Evolutionary conservation across 768 basidiomycete genomes (phyloP).

Genomic region (Jaapia argillacea): DNA sequence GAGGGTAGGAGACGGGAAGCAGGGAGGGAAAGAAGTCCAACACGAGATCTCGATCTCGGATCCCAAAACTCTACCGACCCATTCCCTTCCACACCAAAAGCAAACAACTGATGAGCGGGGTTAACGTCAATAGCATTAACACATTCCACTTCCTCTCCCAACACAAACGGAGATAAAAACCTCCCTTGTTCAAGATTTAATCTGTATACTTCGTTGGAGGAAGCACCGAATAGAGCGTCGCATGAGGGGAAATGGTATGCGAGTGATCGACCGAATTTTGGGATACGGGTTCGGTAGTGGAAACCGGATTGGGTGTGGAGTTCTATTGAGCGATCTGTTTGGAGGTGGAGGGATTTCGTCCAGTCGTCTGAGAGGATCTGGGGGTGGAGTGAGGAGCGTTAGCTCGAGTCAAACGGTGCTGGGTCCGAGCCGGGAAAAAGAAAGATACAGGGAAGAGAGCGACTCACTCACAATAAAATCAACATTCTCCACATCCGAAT

Average conservation of each 20-base stretch:
- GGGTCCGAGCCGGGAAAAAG: background rate
- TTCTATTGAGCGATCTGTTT: constrained; percentile 90
- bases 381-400: constrained; percentile 5
- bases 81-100: constrained; percentile 81
- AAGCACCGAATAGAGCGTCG: constrained; percentile 77
- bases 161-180: constrained; percentile 72
- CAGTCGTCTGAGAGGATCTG: constrained; percentile 96
- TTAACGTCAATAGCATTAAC: constrained; percentile 93
- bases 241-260: constrained; percentile 94
- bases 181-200: constrained; percentile 94
- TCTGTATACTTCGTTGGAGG: constrained; percentile 83
- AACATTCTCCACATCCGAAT: constrained; percentile 93
- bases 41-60: constrained; percentile 67
- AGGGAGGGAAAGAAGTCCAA: constrained; percentile 62
- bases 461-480: constrained; percentile 90
- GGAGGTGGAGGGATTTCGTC: constrained; percentile 96
- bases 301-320: constrained; percentile 91
- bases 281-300: constrained; percentile 90
- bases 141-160: constrained; percentile 59
- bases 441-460: constrained; percentile 4
- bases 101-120: constrained; percentile 81
- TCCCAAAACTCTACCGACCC: constrained; percentile 97
- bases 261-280: constrained; percentile 84
- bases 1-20: constrained; percentile 34
- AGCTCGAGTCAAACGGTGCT: background rate